Evolutionary conservation across 345 rosid genomes (phyloP).

Genomic region (Salix caprea): DNA sequence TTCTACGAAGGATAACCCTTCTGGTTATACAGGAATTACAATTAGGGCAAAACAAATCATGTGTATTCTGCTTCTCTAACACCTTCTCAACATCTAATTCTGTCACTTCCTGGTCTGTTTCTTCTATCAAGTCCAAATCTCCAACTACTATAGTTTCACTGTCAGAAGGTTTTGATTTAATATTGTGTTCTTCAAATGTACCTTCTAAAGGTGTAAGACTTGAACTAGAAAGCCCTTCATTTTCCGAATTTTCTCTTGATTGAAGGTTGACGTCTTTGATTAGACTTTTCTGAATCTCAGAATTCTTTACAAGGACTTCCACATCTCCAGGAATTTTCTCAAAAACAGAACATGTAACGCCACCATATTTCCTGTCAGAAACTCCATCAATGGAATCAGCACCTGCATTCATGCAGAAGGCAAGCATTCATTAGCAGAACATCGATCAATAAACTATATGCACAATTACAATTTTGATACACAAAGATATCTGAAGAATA

Average conservation of each 20-base stretch:
- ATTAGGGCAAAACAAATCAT: constrained; percentile 76
- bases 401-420: constrained; percentile 39
- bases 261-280: constrained; percentile 17
- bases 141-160: constrained; percentile 15
- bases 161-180: constrained; percentile 9
- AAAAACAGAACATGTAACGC: constrained; percentile 12
- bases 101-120: constrained; percentile 38
- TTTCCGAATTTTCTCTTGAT: not conserved
- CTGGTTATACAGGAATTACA: constrained; percentile 71
- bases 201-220: constrained; percentile 19
- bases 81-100: constrained; percentile 58
- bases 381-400: constrained; percentile 23
- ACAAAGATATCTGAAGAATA: not conserved
- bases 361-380: constrained; percentile 28
- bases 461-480: not conserved
- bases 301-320: constrained; percentile 9
- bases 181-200: not conserved
- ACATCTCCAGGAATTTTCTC: constrained; percentile 7
- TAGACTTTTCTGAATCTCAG: constrained; percentile 18
- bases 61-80: constrained; percentile 63
- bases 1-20: constrained; percentile 56
- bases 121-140: constrained; percentile 38
- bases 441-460: not conserved
- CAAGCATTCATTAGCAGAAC: not conserved
- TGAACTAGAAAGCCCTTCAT: constrained; percentile 19